Percentiles rank a stretch among this genome's conserved stretches.
These are phyloP conservation scores for Aegilops longissima DNA, from an alignment of 176 grass and related monocot genomes.

Conservation along the genomic window DNA sequence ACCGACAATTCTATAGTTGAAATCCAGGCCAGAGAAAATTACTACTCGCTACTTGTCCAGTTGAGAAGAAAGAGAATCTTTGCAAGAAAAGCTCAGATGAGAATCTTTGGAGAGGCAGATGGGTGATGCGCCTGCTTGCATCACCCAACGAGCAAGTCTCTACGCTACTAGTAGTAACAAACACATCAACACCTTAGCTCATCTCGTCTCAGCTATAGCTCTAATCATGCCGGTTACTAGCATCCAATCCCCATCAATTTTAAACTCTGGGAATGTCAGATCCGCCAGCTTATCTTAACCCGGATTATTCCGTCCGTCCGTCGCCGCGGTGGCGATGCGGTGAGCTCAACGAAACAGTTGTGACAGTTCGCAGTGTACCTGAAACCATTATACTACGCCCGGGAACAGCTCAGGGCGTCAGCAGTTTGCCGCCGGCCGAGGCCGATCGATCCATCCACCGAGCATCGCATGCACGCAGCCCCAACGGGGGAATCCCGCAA, in stretches of 20 bases:
- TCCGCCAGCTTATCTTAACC: conserved; percentile 39
- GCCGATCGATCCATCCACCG: not conserved
- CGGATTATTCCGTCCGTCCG: conserved; percentile 30
- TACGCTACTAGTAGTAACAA: not conserved
- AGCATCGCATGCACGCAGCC: not conserved
- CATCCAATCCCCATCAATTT: not conserved
- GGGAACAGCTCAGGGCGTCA: conserved; percentile 44
- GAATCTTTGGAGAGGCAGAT: conserved; percentile 32
- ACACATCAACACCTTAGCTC: not conserved
- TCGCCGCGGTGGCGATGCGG: not conserved
- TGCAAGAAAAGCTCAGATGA: conserved; percentile 23
- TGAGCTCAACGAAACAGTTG: conserved; percentile 36
- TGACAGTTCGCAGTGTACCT: conserved; percentile 48
- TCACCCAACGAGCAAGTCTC: not conserved
- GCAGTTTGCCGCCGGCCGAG: conserved; percentile 37
- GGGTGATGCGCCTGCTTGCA: conserved; percentile 44
- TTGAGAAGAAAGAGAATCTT: not conserved
- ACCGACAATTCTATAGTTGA: not conserved
- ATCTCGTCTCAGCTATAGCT: not conserved
- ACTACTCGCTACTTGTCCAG: not conserved
- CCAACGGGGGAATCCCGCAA: conserved; percentile 37
- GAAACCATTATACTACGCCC: conserved; percentile 27
- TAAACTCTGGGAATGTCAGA: conserved; percentile 52
- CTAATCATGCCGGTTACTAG: conserved; percentile 28
- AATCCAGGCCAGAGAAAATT: not conserved